Evolutionary conservation across 164 flowering plant species (phyloP), one percentile per base, ranked within the genome.

Genomic region (Magnolia officinalis): DNA sequence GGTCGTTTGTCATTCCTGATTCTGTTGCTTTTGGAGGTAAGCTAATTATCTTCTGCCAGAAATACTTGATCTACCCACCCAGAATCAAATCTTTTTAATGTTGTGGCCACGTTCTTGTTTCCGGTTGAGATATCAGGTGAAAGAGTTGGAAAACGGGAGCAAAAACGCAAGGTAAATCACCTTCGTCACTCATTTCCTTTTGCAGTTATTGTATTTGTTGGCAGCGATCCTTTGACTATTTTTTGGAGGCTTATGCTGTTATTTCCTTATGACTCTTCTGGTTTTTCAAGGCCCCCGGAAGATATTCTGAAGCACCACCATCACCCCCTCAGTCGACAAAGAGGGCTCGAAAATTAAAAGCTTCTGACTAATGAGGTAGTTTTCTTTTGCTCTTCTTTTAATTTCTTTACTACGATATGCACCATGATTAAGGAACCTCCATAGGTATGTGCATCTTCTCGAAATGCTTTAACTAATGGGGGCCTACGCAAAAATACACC

Each of bases 301-400:
- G 96, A 83, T 68, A 69, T 73, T 76, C 88, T 29, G 97, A 92
- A 19, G 86, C 87, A 71, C 94, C 97, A 71, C 83, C 95, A 45
- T 90, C 98, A 20, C 94, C 97, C 2, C 92, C 96, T 71, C 92
- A 89, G 10, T 55, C 61, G 76, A 78, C 87, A 55, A 88, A 91
- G 84, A 88, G 97, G 84, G 89, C 95, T 45, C 83, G 97, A 73
- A 95, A 95, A 77, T 74, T 87, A 50, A 95, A 91, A 83, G 86
- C 88, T 63, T 84, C 93, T 45, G 98, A 94, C 82, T 77, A 83
- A 64, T 90, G 75, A 85, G 23, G 58, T 8, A 20, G 31, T 20
- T 29, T 29, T 16, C 16, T 29, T 68, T 18, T 37, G 6, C 71
- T 2, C 19, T 16, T 19, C 71, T 29, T 29, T 68, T 13, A 31